Evolutionary conservation across 805 yeast species (phyloP), one percentile per base, ranked within the genome.

Genomic region (Ogataea saltuana): DNA sequence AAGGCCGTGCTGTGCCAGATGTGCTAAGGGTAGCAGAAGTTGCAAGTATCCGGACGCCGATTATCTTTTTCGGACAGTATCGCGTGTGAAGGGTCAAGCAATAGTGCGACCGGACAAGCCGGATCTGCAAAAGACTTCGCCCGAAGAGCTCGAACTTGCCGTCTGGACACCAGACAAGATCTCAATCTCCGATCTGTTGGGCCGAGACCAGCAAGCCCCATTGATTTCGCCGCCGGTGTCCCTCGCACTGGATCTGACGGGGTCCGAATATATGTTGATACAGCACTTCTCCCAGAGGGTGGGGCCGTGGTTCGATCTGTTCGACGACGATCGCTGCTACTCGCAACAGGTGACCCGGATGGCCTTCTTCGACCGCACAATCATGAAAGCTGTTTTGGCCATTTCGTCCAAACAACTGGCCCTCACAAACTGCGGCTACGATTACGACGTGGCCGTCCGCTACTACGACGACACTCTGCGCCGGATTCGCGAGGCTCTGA

Each of bases 391-490:
- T 11, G 35, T 41, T 10, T 15, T 45, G 28, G 49, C 49, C 12
- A 45, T 45, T 16, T 45, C 49, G 11, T 13, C 49, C 11, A 45
- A 45, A 31, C 49, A 45, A 26, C 42, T 45, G n/a, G 49, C 49
- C 4, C 39, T 45, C 12, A 45, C 49, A 11, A 37, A 45, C 25
- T 18, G 43, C 15, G 20, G 22, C n/a, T 41, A 32, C 32, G 45
- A 37, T 29, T 45, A 45, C 25, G 31, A 22, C 11, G 45, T 41
- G 16, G 49, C 49, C 3, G 49, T 45, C 10, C 28, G 39, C 15
- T 41, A 45, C 27, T 45, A 45, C 30, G 49, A 45, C 27, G 49
- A 45, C 6, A 45, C 49, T 8, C 21, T 45, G 18, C 39, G 39
- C 18, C 22, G 18, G 20, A 28, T 45, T 19, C 45, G 49, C 4